Base-by-base conservation (phyloP, 257 asterid genomes). In the Penstemon newberryi region DNA sequence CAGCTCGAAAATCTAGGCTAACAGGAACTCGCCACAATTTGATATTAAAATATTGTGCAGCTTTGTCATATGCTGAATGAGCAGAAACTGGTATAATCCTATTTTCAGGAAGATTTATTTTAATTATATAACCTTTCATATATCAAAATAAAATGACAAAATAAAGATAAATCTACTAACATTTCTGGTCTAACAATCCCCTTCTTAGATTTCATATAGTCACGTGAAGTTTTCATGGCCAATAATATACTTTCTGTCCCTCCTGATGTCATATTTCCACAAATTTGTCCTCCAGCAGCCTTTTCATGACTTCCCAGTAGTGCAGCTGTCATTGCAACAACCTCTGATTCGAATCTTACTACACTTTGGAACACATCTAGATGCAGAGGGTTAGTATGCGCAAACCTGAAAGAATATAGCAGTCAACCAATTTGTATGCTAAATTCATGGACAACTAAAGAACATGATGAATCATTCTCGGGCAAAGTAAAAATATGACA, bases 181-280 rank as follows among this genome's bases (percentile, higher is more conserved):
- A 94, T 91, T 87, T 94, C 97, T 70, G 97, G 99, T 66, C 69
- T 87, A 25, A 84, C 84, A 71, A 94, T 89, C 78, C 96, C 97
- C 71, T 79, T 89, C 82, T 77, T 86, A 65, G 80, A 82, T 86
- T 80, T 89, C 97, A 94, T 94, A 71, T 89, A 91, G 70, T 94
- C 99, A 39, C 97, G 89, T 39, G 99, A 89, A 62, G 97, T 77
- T 78, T 94, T 94, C 73, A 94, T 84, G 43, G 97, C 99, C 80
- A 94, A 46, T 70, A 91, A 70, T 83, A 94, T 94, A 80, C 99
- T 94, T 73, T 94, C 99, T 50, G 99, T 91, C 69, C 99, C 99
- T 50, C 99, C 99, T 15, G 99, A 94, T 43, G 97, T 94, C 99
- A 94, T 94, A 76, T 94, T 94, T 70, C 99, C 99, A 74, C 99